Evolutionary conservation across 164 flowering plant genomes (phyloP).

Genomic region (Tetracentron sinense): DNA sequence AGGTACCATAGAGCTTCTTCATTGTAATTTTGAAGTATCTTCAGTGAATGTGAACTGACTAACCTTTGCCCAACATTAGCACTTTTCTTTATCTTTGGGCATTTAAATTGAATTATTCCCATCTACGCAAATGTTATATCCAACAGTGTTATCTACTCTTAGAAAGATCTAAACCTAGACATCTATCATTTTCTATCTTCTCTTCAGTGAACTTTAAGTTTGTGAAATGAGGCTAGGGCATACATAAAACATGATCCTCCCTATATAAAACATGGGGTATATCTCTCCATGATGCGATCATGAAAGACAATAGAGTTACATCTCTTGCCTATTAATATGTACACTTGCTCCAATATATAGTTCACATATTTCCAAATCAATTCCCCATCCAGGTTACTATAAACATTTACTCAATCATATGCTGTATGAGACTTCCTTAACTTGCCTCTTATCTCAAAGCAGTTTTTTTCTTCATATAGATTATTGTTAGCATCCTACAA

Average conservation of each 20-base stretch:
- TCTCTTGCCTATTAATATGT: constrained; percentile 49
- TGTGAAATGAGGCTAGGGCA: constrained; percentile 44
- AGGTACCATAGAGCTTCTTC: constrained; percentile 31
- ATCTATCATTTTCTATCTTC: constrained; percentile 38
- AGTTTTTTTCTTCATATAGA: no score
- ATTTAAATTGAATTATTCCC: no score
- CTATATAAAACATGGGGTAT: constrained; percentile 38
- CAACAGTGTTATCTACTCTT: background rate
- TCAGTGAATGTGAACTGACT: no score
- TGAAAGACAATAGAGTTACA: constrained; percentile 42
- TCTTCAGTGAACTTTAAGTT: constrained; percentile 64
- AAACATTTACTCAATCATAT: background rate
- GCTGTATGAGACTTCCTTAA: no score
- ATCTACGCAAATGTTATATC: no score
- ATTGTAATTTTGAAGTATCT: background rate
- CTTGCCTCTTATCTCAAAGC: no score
- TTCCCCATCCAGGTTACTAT: no score
- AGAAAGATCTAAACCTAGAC: constrained; percentile 25
- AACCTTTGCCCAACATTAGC: background rate
- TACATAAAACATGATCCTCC: constrained; percentile 38
- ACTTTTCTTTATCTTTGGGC: background rate
- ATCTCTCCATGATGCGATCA: constrained; percentile 65
- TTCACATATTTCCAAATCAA: background rate
- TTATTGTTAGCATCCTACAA: no score
- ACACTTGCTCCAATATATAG: no score